Percentiles rank a stretch among this genome's conserved stretches.
Conservation (phyloP, 805 yeast species). For the Wickerhamiella cacticola region DNA sequence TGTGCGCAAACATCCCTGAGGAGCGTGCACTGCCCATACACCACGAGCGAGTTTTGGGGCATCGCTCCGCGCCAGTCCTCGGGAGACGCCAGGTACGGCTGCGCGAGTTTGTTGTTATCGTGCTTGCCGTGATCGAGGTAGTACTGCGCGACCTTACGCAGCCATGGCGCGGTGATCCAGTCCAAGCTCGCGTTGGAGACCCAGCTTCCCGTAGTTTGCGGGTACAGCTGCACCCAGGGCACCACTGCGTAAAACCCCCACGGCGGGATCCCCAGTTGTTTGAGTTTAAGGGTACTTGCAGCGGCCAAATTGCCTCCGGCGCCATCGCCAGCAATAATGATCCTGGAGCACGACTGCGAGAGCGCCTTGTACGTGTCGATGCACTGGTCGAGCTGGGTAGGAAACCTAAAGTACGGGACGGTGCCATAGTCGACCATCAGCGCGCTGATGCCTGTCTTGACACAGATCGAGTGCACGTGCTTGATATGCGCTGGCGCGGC, state of each 20-base stretch:
- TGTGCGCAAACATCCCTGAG: background rate
- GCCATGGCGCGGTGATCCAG: constrained; percentile 1
- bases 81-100: constrained; percentile 3
- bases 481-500: background rate
- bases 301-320: constrained; percentile 6
- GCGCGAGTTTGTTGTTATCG: constrained; percentile 1
- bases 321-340: constrained; percentile 3
- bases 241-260: background rate
- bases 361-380: background rate
- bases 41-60: background rate
- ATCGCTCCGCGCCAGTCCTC: constrained; percentile 1
- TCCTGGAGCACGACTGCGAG: background rate
- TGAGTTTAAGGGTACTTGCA: background rate
- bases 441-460: background rate
- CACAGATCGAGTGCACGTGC: background rate
- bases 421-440: constrained; percentile 1
- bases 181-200: background rate
- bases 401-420: constrained; percentile 7
- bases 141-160: background rate
- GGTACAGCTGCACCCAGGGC: constrained; percentile 8
- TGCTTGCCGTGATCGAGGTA: background rate
- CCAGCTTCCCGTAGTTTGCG: constrained; percentile 1
- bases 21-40: background rate
- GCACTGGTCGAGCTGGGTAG: constrained; percentile 6
- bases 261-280: background rate